Base-by-base conservation (phyloP, 106 monocot genomes). In the Dioscorea alata region DNA sequence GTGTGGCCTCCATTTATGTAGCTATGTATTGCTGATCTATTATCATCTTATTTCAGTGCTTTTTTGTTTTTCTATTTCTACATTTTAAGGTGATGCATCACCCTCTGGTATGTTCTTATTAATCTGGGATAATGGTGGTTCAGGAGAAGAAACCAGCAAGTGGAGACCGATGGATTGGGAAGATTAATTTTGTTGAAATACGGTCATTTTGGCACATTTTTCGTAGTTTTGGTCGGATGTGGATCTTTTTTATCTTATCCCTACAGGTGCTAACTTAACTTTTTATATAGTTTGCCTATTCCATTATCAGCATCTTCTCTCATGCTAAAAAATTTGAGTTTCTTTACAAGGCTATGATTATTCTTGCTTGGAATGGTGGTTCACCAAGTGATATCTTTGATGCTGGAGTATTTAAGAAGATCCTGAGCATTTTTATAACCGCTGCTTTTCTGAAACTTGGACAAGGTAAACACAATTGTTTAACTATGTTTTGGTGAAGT, bases 161-260 rank as follows among this genome's bases (percentile, higher is more conserved):
- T 49, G 42, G 21, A 19, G 61, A 77, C 21, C 73, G 60, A 17
- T 93, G 93, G 99, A 86, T 80, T 57, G 99, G 99, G 49, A 99
- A 99, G 69, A 83, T 74, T 49, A 90, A 99, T 76, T 99, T 99
- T 83, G 99, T 99, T 52, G 99, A 99, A 79, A 87, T 93, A 75
- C 89, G 93, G 15, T 90, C 99, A 61, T 99, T 90, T 78, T 93
- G 92, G 99, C 99, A 99, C 70, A 78, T 99, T 67, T 99, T 93
- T 65, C 75, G 99, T 28, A 99, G 99, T 76, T 99, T 99, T 65
- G 99, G 93, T 64, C 82, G 99, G 63, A 83, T 99, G 90, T 99
- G 99, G 99, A 78, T 61, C 59, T 99, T 93, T 66, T 85, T 93
- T 68, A 93, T 99, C 53, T 73, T 99, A 75, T 66, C 83, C 48